A percentile compares a stretch with the other conserved stretches of the same genome.
Evolutionary conservation across 192 early-diverging fungal genomes (phyloP).

Genomic region (Jimgerdemannia flammicorona): DNA sequence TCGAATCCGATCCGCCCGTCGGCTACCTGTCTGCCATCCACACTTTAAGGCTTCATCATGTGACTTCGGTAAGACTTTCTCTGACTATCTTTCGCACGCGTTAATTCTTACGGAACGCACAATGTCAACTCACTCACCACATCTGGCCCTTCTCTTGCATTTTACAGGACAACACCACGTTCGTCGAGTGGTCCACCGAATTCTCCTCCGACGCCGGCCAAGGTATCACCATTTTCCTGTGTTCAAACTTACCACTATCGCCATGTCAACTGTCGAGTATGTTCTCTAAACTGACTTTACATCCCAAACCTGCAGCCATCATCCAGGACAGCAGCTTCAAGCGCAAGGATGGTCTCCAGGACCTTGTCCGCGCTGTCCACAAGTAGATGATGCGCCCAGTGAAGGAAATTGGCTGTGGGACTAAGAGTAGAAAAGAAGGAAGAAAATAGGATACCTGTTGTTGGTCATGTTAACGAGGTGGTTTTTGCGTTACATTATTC

Average conservation of each 20-base stretch:
- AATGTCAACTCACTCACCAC: not conserved
- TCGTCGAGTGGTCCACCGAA: conserved; percentile 57
- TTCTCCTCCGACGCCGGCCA: conserved; percentile 46
- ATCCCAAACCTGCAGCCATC: conserved; percentile 16
- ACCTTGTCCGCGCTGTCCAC: conserved; percentile 23
- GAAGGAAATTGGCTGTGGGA: no score
- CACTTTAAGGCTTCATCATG: conserved; percentile 40
- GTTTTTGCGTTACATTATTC: no score
- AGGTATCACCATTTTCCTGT: conserved; percentile 11
- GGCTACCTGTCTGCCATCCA: conserved; percentile 50
- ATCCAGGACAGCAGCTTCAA: conserved; percentile 57
- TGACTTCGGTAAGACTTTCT: conserved; percentile 23
- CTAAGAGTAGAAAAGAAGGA: no score
- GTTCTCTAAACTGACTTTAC: not conserved
- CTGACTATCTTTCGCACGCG: no score
- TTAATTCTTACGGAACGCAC: not conserved
- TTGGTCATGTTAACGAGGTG: no score
- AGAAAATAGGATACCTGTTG: no score
- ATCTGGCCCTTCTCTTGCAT: not conserved
- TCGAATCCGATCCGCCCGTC: conserved; percentile 48
- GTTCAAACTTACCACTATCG: not conserved
- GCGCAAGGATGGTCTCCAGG: conserved; percentile 51
- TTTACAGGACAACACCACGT: conserved; percentile 41
- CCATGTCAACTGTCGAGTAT: no score
- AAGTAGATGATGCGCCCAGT: no score